Conservation (phyloP, 1,139 yeast species). For the Hansenula sp. region DNA sequence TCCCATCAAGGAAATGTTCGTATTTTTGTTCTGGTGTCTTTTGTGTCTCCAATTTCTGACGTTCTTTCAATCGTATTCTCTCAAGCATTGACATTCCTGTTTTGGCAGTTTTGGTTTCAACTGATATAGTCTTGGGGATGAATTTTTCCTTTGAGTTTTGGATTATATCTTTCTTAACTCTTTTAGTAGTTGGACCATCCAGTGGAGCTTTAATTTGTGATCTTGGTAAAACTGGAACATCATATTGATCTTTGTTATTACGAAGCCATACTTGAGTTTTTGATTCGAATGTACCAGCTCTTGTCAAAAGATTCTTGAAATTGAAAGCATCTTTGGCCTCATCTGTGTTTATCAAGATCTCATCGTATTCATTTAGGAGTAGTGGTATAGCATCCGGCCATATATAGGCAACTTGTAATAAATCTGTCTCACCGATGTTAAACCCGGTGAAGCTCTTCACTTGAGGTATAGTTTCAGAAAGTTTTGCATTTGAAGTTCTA, state of each 20-base stretch:
- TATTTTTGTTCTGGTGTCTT: constrained; percentile 33
- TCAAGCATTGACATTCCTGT: constrained; percentile 38
- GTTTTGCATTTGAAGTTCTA: constrained; percentile 15
- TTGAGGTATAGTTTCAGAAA: constrained; percentile 10
- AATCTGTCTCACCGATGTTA: constrained; percentile 8
- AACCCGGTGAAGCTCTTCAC: constrained; percentile 9
- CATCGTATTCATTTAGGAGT: constrained; percentile 14
- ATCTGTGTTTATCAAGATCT: constrained; percentile 16
- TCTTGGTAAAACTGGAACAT: not conserved
- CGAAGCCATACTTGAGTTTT: constrained; percentile 12
- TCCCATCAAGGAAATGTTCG: constrained; percentile 35
- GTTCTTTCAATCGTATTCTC: constrained; percentile 36
- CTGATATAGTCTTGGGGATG: not conserved
- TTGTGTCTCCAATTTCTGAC: constrained; percentile 16
- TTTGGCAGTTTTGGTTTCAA: not conserved
- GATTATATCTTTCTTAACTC: constrained; percentile 4
- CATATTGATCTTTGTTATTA: constrained; percentile 1
- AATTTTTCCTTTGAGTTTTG: constrained; percentile 4
- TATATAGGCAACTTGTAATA: constrained; percentile 13
- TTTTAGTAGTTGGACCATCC: constrained; percentile 4
- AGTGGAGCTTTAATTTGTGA: constrained; percentile 3
- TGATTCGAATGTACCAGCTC: constrained; percentile 8
- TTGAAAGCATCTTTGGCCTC: constrained; percentile 7
- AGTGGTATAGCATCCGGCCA: constrained; percentile 16
- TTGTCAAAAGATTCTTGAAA: constrained; percentile 4